These are phyloP conservation scores for Harrya chromipes DNA, from an alignment of 768 basidiomycete genomes.

Conservation along the genomic window DNA sequence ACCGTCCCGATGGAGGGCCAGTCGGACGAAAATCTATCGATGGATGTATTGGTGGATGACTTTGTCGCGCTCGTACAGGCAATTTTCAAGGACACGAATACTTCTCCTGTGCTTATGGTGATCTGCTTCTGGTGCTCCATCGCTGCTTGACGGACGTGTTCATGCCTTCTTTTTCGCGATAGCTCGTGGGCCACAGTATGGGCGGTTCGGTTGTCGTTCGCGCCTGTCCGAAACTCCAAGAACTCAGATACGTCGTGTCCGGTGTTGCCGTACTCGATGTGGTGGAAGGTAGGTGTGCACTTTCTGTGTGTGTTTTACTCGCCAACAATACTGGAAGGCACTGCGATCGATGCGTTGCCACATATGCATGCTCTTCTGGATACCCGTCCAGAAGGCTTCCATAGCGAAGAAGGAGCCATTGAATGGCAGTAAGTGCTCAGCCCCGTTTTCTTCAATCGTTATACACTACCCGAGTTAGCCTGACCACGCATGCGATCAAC, in stretches of 20 bases:
- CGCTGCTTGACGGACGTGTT: not conserved
- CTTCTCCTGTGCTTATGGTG: slow-evolving; percentile 75
- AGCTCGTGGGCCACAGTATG: slow-evolving; percentile 96
- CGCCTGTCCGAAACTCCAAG: slow-evolving; percentile 63
- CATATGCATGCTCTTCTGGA: slow-evolving; percentile 89
- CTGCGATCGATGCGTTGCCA: slow-evolving; percentile 89
- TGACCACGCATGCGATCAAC: slow-evolving; percentile 78
- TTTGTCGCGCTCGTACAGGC: slow-evolving; percentile 65
- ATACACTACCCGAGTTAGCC: slow-evolving; percentile 39
- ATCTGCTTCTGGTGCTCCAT: not conserved
- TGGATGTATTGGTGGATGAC: slow-evolving; percentile 71
- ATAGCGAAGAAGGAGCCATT: slow-evolving; percentile 78
- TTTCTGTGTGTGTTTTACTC: not conserved
- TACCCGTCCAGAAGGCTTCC: slow-evolving; percentile 82
- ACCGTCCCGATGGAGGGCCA: slow-evolving; percentile 21
- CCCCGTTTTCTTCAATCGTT: not conserved
- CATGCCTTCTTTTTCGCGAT: not conserved
- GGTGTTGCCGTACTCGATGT: slow-evolving; percentile 86
- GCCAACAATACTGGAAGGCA: slow-evolving; percentile 46
- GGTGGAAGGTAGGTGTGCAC: slow-evolving; percentile 66
- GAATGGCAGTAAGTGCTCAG: slow-evolving; percentile 85
- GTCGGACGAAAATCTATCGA: slow-evolving; percentile 46
- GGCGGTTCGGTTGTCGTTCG: slow-evolving; percentile 87
- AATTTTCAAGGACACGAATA: slow-evolving; percentile 61
- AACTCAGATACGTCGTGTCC: slow-evolving; percentile 63